These are phyloP conservation scores for Candida sojae DNA, from an alignment of 1,139 yeast genomes.

Conservation along the genomic window DNA sequence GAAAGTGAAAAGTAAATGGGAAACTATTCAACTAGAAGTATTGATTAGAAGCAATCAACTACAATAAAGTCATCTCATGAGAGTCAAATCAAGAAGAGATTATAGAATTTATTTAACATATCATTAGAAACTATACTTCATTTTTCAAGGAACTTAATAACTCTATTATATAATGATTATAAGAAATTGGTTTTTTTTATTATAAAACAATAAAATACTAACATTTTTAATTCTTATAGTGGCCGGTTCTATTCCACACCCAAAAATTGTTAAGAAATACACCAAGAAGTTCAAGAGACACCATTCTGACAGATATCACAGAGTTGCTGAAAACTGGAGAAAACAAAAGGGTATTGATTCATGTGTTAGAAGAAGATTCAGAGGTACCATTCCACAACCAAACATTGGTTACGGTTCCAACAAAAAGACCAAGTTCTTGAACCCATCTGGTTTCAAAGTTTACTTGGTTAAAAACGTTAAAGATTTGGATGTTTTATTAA, in stretches of 20 bases:
- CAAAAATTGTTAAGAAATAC: conserved; percentile 99
- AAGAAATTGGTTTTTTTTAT: background rate
- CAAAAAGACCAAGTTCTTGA: conserved; percentile 96
- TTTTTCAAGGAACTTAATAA: too few relatives aligned
- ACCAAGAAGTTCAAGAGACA: conserved; percentile 99
- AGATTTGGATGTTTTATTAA: conserved; percentile 92
- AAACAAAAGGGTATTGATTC: conserved; percentile 99
- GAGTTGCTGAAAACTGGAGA: conserved; percentile 99
- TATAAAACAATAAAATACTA: background rate
- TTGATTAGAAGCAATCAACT: too few relatives aligned
- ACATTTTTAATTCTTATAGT: conserved; percentile 28
- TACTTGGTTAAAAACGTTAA: conserved; percentile 89
- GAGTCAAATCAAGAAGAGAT: too few relatives aligned
- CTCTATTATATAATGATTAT: too few relatives aligned
- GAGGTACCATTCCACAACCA: conserved; percentile 99
- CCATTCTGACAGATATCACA: conserved; percentile 99
- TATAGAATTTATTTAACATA: too few relatives aligned
- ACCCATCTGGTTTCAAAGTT: conserved; percentile 98
- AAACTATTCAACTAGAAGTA: background rate
- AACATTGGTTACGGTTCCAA: conserved; percentile 99
- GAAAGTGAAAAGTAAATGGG: background rate
- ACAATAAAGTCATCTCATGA: too few relatives aligned
- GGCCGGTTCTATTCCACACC: conserved; percentile 99
- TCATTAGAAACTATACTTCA: too few relatives aligned
- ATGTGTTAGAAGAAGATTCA: conserved; percentile 99